Base-by-base conservation (phyloP, 164 flowering plant genomes). In the Tetracentron sinense region DNA sequence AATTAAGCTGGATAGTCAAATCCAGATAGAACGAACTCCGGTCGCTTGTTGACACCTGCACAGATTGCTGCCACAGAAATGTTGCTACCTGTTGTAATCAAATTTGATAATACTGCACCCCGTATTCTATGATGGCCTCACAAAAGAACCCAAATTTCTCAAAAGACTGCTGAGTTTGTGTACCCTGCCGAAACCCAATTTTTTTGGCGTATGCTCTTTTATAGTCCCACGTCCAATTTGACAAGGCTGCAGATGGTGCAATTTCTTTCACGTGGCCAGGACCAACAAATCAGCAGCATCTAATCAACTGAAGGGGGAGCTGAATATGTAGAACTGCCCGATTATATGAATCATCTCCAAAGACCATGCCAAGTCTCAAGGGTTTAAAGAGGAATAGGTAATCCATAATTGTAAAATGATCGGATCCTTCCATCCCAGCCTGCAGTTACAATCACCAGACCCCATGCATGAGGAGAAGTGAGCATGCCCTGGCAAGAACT, bases 401-500 rank as follows among this genome's bases (percentile, higher is more conserved):
- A 82, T 3, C 97, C 98, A 46, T 87, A 87, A 52, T 90, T 93
- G 59, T 70, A 87, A 65, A 68, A 93, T 15, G 92, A 77, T 63
- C 87, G 77, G 25, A 93, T 88, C 55, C 83, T 68, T 30, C 98
- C 98, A 68, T 93, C 98, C 82, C 81, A 82, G 17, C 96, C 89
- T 20, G 94, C 98, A 21, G 92, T 83, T 5, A 93, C 92, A 42
- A 90, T 79, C 59, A 87, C 97, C 22, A 82, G 78, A 48, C 94
- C 94, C 98, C 97, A 93, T 70, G 81, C 54, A 62, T 83, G 82
- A 57, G 90, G 83, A 38, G 84, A 73, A 47, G 48, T 72, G 42
- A 70, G 48, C 20, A 66, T 72, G 68, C 66, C 77, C 56, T 81
- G 84, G 66, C 82, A 84, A 47, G 88, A 80, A 62, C 72, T 82